Base-by-base conservation (phyloP, 2,329 filamentous ascomycete species). In the Fusarium fracticaudum region DNA sequence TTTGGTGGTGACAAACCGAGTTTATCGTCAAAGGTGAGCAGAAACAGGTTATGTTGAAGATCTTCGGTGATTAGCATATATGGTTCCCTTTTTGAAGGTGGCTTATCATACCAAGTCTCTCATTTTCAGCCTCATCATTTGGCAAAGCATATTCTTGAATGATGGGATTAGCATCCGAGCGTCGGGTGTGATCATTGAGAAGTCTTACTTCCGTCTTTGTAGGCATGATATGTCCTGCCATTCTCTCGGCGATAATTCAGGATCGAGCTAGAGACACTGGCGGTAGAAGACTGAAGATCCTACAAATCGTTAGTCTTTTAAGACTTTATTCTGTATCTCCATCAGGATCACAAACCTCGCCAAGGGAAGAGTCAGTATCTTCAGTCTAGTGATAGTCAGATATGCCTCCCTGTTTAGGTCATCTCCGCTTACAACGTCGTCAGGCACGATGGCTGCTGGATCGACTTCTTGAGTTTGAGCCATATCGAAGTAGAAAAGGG, bases 61-160 rank as follows among this genome's bases (percentile, higher is more conserved):
- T 76, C 69, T 76, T 15, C 4, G 12, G 7, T 1, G 14, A 20
- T 54, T 4, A 43, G 31, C 15, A 24, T 18, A 6, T 5, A 22
- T 11, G n/a, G n/a, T 4, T 33, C 6, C 8, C 7, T 9, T 13
- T 15, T 33, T 12, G 8, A 14, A 20, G 8, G 10, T 20, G 2
- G n/a, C 2, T 31, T 31, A 22, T 5, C 22, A 5, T 62, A 71
- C 71, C 69, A 31, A 76, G n/a, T 38, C 74, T 65, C 37, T 71
- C 64, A 9, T 59, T 72, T 12, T 76, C 74, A 13, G 64, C 54
- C 18, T 76, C 68, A 8, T 76, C 74, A 13, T 76, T 76, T 4
- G 74, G 74, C 14, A 76, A 54, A 17, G 37, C 64, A 38, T 76
- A 76, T 29, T 76, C 74, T 76, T 6, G 1, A 9, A 13, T 6